Evolutionary conservation across 176 grass and related monocot species (phyloP), one percentile per base, ranked within the genome.

Genomic region (Carex cristatella): DNA sequence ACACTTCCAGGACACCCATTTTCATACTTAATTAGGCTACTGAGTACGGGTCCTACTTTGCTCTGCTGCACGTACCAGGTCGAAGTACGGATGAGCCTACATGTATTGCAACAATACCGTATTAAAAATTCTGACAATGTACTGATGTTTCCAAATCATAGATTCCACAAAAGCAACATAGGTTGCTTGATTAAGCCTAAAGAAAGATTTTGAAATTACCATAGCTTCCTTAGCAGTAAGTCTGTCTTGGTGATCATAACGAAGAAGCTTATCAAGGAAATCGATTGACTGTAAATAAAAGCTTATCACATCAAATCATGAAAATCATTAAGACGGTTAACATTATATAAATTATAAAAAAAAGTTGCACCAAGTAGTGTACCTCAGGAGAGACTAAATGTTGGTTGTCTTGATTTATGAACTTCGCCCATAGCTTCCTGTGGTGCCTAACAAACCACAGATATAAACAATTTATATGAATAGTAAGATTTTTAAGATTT

Each of bases 191-290:
- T 40, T 61, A 68, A 69, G 28, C 28, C 61, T 61, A 8, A 35
- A 5, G 31, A 61, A 38, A 61, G 53, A 88, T 86, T 16, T 64
- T 12, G n/a, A 54, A 81, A 83, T 93, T 95, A 99, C 97, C 97
- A 96, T 99, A 70, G 97, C 97, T 89, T 99, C 97, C 16, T 88
- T 87, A 32, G 97, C 93, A 78, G 97, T 99, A 80, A 96, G 87
- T 76, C 97, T 94, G 59, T 99, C 90, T 79, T 96, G 93, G 87
- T 99, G 97, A 91, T 99, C 97, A 75, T 94, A 99, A 16, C 88
- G 88, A 65, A 99, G 87, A 84, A 99, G 97, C 72, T 94, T 92
- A 80, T 99, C 97, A 0, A 99, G 93, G 90, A 96, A 99, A 96
- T 99, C 97, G 64, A 99, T 87, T 61, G 97, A 91, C 97, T 96